Evolutionary conservation across 169 alveolate species (phyloP), one percentile per base, ranked within the genome.

Genomic region (Plasmodium chabaudi): DNA sequence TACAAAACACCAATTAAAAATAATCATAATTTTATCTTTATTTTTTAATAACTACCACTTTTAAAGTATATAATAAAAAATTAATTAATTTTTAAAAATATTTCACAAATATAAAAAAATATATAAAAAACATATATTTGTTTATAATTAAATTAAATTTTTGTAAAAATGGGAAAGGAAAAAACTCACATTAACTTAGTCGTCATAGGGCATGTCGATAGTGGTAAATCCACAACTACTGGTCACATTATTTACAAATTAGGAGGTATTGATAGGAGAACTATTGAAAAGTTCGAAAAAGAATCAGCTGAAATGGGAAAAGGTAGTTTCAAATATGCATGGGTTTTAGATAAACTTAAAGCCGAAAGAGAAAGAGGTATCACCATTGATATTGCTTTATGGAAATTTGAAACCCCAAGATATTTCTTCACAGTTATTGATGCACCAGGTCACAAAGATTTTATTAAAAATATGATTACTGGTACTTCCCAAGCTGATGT

Each of bases 361-460:
- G 99, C 98, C 70, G 99, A 98, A 94, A 96, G 99, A 92, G 99
- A 98, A 95, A 97, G 99, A 84, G 99, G 99, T 95, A 98, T 98
- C 92, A 98, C 99, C 87, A 98, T 99, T 87, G 99, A 98, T 92
- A 96, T 97, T 87, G 97, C 99, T 72, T 95, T 97, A 91, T 96
- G 99, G 99, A 97, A 98, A 96, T 97, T 98, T 97, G 99, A 97
- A 94, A 98, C 99, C 67, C 98, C 96, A 60, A 97, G 97, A 92
- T 96, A 95, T 94, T 96, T 96, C 96, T 98, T 95, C 98, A 98
- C 99, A 86, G 98, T 98, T 94, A 98, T 99, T 91, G 99, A 99
- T 95, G 99, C 99, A 82, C 99, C 99, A 60, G 99, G 99, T 56
- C 99, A 99, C 89, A 94, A 99, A 82, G 99, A 98, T 93, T 99